These are phyloP conservation scores for Prunus salicina DNA, from an alignment of 306 rosid species.

Conservation along the genomic window DNA sequence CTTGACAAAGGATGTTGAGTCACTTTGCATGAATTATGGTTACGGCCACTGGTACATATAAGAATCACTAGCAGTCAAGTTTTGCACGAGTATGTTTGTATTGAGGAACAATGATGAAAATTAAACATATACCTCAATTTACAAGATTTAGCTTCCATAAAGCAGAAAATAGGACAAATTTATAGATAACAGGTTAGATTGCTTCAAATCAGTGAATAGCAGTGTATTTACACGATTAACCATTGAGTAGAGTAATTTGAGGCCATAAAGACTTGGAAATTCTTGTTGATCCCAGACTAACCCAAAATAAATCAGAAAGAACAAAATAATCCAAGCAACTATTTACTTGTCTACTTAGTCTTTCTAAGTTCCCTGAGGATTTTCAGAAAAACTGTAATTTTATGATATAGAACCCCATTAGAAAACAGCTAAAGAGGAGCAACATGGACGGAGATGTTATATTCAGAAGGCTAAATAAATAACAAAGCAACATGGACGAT, in stretches of 20 bases:
- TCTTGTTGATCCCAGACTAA: not conserved
- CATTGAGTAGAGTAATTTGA: not conserved
- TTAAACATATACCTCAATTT: not conserved
- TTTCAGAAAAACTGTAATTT: not conserved
- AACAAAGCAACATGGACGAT: not conserved
- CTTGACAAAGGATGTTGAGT: constrained; percentile 54
- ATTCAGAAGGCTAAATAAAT: not conserved
- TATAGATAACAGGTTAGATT: not conserved
- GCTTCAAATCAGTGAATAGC: not conserved
- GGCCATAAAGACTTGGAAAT: not conserved
- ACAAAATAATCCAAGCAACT: not conserved
- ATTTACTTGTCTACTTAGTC: not conserved
- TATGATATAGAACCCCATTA: not conserved
- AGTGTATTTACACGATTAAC: not conserved
- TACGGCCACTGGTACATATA: constrained; percentile 51
- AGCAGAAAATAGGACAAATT: not conserved
- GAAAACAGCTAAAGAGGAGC: not conserved
- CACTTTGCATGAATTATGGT: constrained; percentile 62
- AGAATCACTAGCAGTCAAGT: constrained; percentile 10
- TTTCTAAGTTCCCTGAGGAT: not conserved
- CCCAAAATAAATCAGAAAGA: not conserved
- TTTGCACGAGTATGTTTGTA: not conserved
- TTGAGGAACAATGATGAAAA: not conserved
- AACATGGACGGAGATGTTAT: not conserved
- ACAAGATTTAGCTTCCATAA: not conserved